Percentiles rank a stretch among this genome's conserved stretches.
Evolutionary conservation across 2,329 filamentous ascomycete genomes (phyloP).

Genomic region (Dactylellina parvicollis): DNA sequence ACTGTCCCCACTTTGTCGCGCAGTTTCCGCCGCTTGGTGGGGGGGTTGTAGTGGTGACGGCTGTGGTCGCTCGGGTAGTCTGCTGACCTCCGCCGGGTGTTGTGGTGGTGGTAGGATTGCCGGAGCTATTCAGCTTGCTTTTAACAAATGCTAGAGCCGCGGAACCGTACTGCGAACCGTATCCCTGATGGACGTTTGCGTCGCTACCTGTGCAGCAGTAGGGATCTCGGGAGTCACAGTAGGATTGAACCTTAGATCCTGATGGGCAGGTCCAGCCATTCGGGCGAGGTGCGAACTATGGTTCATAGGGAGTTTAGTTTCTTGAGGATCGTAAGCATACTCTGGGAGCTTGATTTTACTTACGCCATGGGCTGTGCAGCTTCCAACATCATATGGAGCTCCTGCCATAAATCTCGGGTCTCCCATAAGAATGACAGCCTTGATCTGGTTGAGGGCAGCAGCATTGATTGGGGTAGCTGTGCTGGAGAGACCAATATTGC

Average conservation of each 20-base stretch:
- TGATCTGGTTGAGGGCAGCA: constrained; percentile 67
- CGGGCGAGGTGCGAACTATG: constrained; percentile 67
- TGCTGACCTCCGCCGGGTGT: constrained; percentile 18
- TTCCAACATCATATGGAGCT: constrained; percentile 71
- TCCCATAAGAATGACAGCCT: constrained; percentile 73
- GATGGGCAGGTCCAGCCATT: constrained; percentile 67
- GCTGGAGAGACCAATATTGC: constrained; percentile 64
- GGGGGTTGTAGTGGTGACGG: constrained; percentile 3
- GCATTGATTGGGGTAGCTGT: constrained; percentile 64
- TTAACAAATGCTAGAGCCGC: constrained; percentile 70
- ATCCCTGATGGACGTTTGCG: constrained; percentile 68
- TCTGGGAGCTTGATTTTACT: constrained; percentile 64
- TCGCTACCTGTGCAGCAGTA: constrained; percentile 72
- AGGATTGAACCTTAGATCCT: constrained; percentile 68
- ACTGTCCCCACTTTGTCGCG: constrained; percentile 60
- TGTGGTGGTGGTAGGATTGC: constrained; percentile 27
- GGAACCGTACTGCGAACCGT: constrained; percentile 68
- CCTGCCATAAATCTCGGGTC: constrained; percentile 70
- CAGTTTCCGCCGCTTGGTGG: constrained; percentile 7
- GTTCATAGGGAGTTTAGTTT: constrained; percentile 59
- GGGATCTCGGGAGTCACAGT: constrained; percentile 70
- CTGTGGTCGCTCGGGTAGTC: constrained; percentile 18
- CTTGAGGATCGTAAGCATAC: constrained; percentile 65
- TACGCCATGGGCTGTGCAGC: constrained; percentile 67
- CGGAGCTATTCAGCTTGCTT: constrained; percentile 63